Conservation (phyloP, 23 red algal genomes). For the Chondrus crispus region DNA sequence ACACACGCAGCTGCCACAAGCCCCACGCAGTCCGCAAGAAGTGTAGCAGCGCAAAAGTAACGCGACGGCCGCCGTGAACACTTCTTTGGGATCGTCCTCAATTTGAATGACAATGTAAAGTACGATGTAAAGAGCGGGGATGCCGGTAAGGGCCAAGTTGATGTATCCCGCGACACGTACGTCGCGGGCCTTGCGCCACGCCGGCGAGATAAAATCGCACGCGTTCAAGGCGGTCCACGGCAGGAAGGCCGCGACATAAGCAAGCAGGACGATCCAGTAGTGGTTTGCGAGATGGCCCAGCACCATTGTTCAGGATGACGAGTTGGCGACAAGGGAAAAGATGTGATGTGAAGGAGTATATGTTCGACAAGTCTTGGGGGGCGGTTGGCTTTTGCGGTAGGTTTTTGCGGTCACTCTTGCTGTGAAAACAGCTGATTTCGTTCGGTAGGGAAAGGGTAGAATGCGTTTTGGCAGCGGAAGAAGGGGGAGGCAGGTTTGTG, state of each 20-base stretch:
- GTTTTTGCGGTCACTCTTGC: no score
- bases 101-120: neutral
- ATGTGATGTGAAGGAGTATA: no score
- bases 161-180: neutral
- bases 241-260: neutral
- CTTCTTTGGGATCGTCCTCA: neutral
- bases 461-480: no score
- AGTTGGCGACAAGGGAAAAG: no score
- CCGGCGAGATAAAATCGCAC: neutral
- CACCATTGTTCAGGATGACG: no score
- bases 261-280: neutral
- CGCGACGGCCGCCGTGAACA: neutral
- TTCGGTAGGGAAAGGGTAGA: no score
- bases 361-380: no score
- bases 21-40: neutral
- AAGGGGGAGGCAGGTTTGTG: no score
- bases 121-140: neutral
- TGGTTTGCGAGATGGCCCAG: neutral
- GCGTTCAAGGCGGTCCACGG: neutral
- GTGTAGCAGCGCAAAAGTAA: constrained; percentile 12
- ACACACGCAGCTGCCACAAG: constrained; percentile 12
- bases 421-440: no score
- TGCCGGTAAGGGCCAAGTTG: neutral
- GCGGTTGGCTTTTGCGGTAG: no score
- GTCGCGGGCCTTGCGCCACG: no score